A percentile compares a stretch with the other conserved stretches of the same genome.
Conservation (phyloP, 2,329 filamentous ascomycete genomes). For the Neopestalotiopsis rosae region DNA sequence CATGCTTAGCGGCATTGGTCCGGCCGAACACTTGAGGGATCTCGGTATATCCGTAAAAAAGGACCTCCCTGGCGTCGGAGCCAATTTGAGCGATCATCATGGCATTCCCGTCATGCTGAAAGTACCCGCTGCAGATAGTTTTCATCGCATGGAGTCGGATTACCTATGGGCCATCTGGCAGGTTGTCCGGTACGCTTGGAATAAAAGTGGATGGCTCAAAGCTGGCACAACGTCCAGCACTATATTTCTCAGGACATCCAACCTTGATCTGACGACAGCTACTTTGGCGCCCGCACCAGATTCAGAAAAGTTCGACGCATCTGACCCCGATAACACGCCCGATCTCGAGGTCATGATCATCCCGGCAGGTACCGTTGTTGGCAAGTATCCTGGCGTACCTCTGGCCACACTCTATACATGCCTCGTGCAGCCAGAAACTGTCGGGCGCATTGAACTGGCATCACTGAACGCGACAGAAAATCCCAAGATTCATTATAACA, state of each 20-base stretch:
- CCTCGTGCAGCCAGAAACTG: constrained; percentile 36
- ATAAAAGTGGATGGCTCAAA: constrained; percentile 18
- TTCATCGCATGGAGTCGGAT: constrained; percentile 16
- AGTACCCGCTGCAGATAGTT: constrained; percentile 15
- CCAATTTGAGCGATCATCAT: constrained; percentile 21
- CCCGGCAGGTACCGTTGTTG: constrained; percentile 38
- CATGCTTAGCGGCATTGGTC: constrained; percentile 22
- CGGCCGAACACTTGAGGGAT: not conserved
- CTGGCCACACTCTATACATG: constrained; percentile 33
- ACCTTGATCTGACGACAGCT: constrained; percentile 13
- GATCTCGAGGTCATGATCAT: constrained; percentile 43
- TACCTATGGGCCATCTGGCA: constrained; percentile 20
- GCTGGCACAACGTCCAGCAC: constrained; percentile 17
- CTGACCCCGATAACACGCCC: constrained; percentile 30
- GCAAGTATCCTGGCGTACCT: constrained; percentile 30
- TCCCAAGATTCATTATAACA: constrained; percentile 38
- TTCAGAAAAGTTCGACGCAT: constrained; percentile 21
- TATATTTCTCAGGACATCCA: constrained; percentile 19
- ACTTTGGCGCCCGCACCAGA: not conserved
- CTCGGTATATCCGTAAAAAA: constrained; percentile 15
- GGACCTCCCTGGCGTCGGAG: constrained; percentile 20
- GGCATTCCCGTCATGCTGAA: constrained; percentile 21
- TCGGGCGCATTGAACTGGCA: constrained; percentile 37
- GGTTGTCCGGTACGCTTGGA: constrained; percentile 15
- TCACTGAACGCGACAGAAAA: constrained; percentile 40